Evolutionary conservation across 768 basidiomycete species (phyloP).

Genomic region (Psilocybe azurescens): DNA sequence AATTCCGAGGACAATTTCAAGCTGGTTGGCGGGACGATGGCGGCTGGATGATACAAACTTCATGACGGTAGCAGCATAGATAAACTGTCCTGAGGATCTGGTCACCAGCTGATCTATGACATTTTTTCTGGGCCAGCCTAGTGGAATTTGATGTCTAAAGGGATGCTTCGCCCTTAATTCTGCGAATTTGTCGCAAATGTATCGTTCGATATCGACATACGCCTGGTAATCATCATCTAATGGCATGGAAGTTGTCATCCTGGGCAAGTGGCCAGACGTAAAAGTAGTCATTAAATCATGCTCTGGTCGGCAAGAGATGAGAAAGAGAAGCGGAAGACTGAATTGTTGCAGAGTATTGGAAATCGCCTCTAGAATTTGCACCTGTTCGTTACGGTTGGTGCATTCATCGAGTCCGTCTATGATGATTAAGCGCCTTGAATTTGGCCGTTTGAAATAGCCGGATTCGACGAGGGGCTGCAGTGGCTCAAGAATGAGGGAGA

Average conservation of each 20-base stretch:
- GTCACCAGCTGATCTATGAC: slow-evolving; percentile 19
- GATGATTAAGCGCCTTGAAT: neutral
- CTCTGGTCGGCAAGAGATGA: slow-evolving; percentile 19
- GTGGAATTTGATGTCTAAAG: neutral
- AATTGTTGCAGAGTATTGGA: neutral
- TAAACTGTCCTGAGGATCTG: slow-evolving; percentile 29
- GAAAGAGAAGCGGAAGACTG: slow-evolving; percentile 8
- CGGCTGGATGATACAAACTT: slow-evolving; percentile 25
- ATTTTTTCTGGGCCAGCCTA: slow-evolving; percentile 23
- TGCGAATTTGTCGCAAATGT: slow-evolving; percentile 3
- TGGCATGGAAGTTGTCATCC: neutral
- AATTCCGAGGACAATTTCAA: slow-evolving; percentile 21
- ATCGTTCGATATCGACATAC: slow-evolving; percentile 9
- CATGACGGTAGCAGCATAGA: slow-evolving; percentile 28
- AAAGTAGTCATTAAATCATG: slow-evolving; percentile 3
- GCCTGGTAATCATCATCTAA: slow-evolving; percentile 8
- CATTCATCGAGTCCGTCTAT: slow-evolving; percentile 18
- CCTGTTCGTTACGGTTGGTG: neutral
- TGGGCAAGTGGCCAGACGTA: neutral
- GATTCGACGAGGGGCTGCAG: neutral
- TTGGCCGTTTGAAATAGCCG: neutral
- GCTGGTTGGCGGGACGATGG: slow-evolving; percentile 14
- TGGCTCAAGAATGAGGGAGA: slow-evolving; percentile 7
- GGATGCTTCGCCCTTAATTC: slow-evolving; percentile 11
- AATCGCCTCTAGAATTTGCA: neutral